phyloP scores from a whole-genome alignment of 495 filamentous ascomycete genomes.

The Trichocladium antarcticum region DNA sequence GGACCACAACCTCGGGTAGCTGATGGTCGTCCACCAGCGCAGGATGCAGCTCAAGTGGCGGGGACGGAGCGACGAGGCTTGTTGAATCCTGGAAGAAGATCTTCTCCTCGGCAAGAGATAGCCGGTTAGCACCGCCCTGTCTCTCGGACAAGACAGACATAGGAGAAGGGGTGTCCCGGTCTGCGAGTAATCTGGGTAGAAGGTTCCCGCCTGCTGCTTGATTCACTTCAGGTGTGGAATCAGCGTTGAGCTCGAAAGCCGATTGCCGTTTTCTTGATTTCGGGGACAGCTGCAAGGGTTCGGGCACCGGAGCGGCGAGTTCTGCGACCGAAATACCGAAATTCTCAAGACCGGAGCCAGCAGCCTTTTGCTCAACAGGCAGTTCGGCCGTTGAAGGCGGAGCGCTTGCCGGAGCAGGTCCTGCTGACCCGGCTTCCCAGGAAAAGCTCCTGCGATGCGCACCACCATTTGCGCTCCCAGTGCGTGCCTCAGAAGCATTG shows the following conservation, averaged over 20 bases:
- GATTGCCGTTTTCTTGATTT: neutral
- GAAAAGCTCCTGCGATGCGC: conserved; percentile 37
- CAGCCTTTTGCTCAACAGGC: conserved; percentile 8
- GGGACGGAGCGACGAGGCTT: conserved; percentile 20
- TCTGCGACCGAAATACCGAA: neutral
- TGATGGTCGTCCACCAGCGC: conserved; percentile 13
- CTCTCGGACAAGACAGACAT: conserved; percentile 20
- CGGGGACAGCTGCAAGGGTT: neutral
- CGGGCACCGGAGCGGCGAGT: neutral
- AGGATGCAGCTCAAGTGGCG: conserved; percentile 33
- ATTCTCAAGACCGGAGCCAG: conserved; percentile 1
- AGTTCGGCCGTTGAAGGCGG: neutral
- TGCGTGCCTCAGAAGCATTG: neutral
- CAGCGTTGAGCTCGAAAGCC: neutral
- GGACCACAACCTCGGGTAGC: neutral
- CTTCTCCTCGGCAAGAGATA: conserved; percentile 38
- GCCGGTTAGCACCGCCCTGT: conserved; percentile 1
- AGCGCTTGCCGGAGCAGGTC: neutral
- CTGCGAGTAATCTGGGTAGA: conserved; percentile 16
- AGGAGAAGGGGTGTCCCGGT: conserved; percentile 14
- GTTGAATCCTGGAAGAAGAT: conserved; percentile 22
- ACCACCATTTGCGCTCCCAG: neutral
- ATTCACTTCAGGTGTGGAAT: conserved; percentile 1
- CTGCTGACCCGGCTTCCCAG: conserved; percentile 32
- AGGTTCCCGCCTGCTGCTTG: neutral